A percentile compares a stretch with the other conserved stretches of the same genome.
Evolutionary conservation across 352 stramenopile genomes (phyloP).

Genomic region (Globisporangium iwayamae): DNA sequence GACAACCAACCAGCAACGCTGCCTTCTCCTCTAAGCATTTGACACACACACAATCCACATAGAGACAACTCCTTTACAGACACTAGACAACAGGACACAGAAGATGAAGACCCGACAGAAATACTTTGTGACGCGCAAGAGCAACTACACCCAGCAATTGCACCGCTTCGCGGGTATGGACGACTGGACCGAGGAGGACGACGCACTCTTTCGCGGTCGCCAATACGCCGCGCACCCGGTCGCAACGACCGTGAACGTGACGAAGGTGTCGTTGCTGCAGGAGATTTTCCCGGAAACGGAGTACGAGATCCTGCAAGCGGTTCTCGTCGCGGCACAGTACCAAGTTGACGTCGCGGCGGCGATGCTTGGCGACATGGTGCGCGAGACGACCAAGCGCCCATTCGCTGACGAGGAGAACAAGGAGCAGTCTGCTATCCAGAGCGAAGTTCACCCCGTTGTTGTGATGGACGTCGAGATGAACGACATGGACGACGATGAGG

Average conservation of each 20-base stretch:
- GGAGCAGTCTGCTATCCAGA: not conserved
- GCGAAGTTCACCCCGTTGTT: not conserved
- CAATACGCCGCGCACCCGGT: slow-evolving; percentile 22
- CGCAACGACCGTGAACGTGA: slow-evolving; percentile 29
- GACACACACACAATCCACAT: not conserved
- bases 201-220: slow-evolving; percentile 19
- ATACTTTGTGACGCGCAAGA: not conserved
- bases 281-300: slow-evolving; percentile 57
- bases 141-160: not conserved
- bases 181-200: slow-evolving; percentile 13
- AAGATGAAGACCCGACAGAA: not conserved
- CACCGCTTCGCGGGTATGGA: not conserved
- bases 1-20: not conserved
- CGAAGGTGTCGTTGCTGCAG: slow-evolving; percentile 41
- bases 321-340: slow-evolving; percentile 63
- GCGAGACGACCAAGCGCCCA: slow-evolving; percentile 14
- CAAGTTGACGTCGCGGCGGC: slow-evolving; percentile 54
- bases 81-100: not conserved
- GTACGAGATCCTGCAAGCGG: slow-evolving; percentile 49
- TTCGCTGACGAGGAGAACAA: not conserved
- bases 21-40: not conserved
- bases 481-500: slow-evolving; percentile 33
- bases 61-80: not conserved
- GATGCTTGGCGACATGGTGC: slow-evolving; percentile 55
- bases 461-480: slow-evolving; percentile 41